phyloP scores from a whole-genome alignment of 192 early-diverging fungal species.

The Entomortierella lignicola region DNA sequence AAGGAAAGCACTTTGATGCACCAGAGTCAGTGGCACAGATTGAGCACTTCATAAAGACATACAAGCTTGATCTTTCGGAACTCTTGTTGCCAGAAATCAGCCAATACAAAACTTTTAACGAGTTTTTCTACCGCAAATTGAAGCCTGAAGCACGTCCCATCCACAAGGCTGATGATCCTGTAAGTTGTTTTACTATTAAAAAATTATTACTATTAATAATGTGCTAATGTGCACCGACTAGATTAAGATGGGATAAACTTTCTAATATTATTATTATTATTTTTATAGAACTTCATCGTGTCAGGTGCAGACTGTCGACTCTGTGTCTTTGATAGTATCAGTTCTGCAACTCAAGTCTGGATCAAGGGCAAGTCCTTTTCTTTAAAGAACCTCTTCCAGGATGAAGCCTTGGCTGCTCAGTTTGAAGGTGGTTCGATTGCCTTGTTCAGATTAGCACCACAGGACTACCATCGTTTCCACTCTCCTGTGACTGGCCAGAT shows the following conservation, averaged over 20 bases:
- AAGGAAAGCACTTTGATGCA: constrained; percentile 73
- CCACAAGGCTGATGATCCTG: constrained; percentile 44
- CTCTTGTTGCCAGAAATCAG: constrained; percentile 62
- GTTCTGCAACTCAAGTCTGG: constrained; percentile 69
- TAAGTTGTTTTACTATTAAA: no score
- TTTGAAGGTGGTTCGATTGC: constrained; percentile 71
- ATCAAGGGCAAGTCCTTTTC: constrained; percentile 81
- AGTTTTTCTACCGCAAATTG: constrained; percentile 81
- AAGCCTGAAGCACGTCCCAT: constrained; percentile 67
- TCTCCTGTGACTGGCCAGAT: constrained; percentile 67
- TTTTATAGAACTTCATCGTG: constrained; percentile 56
- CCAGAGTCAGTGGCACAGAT: constrained; percentile 71
- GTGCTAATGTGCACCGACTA: no score
- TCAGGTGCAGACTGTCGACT: constrained; percentile 73
- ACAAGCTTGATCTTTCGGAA: constrained; percentile 75
- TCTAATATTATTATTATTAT: no score
- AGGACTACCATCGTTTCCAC: constrained; percentile 89
- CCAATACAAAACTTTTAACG: constrained; percentile 72
- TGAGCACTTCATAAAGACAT: constrained; percentile 72
- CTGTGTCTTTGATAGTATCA: constrained; percentile 65
- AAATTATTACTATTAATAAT: no score
- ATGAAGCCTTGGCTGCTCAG: constrained; percentile 55
- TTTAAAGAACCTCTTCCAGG: constrained; percentile 63
- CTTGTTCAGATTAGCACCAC: constrained; percentile 82
- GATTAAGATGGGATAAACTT: no score